Base-by-base conservation (phyloP, 441 rosid species). In the Euphorbia corollata region DNA sequence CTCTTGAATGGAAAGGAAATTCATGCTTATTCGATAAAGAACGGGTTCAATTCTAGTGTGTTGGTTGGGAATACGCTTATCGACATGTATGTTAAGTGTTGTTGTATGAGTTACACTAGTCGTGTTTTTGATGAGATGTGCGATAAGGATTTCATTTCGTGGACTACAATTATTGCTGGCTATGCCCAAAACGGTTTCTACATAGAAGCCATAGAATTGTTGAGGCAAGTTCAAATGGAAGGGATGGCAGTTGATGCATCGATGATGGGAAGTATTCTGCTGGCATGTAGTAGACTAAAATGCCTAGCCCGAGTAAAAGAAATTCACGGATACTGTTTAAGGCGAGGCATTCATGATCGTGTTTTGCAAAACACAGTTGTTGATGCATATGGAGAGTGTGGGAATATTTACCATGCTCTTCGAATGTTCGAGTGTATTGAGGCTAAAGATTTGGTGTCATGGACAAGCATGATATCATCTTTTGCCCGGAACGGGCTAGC, bases 401-500 rank as follows among this genome's bases (percentile, higher is more conserved):
- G 83, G 67, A 70, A 71, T 75, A 59, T 84, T 57, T 75, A 73
- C 68, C 84, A 87, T 78, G 90, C 95, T 16, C 67, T 78, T 74
- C 79, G 68, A 64, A 65, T 77, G 69, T 87, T 93, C 68, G 76
- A 80, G 69, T 79, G 69, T 18, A 73, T 82, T 39, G 73, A 82
- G 72, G 51, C 60, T 18, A 86, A 86, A 76, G 93, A 93, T 84
- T 74, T 82, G 56, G 88, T 91, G 65, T 85, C 96, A 58, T 93
- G 96, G 98, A 93, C 97, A 34, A 91, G 95, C 90, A 81, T 88
- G 84, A 83, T 93, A 59, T 88, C 91, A 19, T 83, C 85, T 39
- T 83, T 82, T 79, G 85, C 75, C 72, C 81, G 73, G 51, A 83
- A 82, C 70, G 87, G 89, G 63, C 72, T 77, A 24, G 75, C 86